Evolutionary conservation across 441 rosid genomes (phyloP).

Genomic region (Syzygium malaccense): DNA sequence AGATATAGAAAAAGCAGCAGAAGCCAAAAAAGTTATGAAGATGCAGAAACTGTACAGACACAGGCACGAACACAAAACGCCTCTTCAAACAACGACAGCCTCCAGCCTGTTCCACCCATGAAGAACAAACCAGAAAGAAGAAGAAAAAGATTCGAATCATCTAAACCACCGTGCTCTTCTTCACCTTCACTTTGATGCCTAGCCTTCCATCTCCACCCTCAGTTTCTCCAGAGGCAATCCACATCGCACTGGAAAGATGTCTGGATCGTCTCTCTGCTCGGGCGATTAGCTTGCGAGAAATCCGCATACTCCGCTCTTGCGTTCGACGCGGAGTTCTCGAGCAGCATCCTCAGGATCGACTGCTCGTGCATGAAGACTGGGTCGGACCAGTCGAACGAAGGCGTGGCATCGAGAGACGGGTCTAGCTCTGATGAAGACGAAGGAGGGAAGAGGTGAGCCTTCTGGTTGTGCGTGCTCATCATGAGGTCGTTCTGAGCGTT

Average conservation of each 20-base stretch:
- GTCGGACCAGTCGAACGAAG: neutral
- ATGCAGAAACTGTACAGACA: neutral
- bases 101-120: neutral
- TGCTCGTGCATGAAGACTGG: conserved; percentile 22
- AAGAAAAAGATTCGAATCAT: neutral
- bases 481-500: neutral
- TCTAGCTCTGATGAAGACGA: conserved; percentile 3
- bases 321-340: conserved; percentile 7
- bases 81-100: neutral
- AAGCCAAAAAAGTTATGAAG: neutral
- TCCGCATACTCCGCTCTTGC: conserved; percentile 3
- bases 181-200: neutral
- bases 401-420: conserved; percentile 4
- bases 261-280: neutral
- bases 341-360: conserved; percentile 13
- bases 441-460: conserved; percentile 10
- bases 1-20: neutral
- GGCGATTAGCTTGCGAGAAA: conserved; percentile 4
- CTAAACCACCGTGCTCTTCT: neutral
- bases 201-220: neutral
- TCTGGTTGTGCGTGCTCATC: conserved; percentile 6
- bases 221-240: neutral
- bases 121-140: neutral
- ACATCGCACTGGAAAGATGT: neutral
- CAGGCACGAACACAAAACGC: neutral